phyloP scores from a whole-genome alignment of 108 stramenopile genomes.

The Parmales sp. region DNA sequence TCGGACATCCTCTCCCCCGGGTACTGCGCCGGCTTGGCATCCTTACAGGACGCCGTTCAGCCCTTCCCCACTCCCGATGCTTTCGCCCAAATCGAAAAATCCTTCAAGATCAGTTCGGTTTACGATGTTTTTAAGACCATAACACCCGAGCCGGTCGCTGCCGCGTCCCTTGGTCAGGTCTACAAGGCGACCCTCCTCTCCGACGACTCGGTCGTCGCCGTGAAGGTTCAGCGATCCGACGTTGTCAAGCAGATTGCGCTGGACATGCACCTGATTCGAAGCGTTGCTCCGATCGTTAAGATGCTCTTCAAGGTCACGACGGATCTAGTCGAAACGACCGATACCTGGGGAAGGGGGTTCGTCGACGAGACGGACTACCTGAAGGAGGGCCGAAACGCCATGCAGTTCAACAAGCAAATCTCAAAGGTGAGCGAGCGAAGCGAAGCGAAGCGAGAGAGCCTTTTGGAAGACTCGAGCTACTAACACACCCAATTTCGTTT shows the following conservation, averaged over 20 bases:
- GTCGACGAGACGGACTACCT: conserved; percentile 90
- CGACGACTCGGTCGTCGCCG: conserved; percentile 59
- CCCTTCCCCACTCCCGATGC: conserved; percentile 66
- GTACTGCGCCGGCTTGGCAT: conserved; percentile 62
- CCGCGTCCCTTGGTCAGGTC: conserved; percentile 87
- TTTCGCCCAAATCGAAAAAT: no score
- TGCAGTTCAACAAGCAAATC: conserved; percentile 54
- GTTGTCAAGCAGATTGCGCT: conserved; percentile 82
- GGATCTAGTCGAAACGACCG: conserved; percentile 69
- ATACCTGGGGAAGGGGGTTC: conserved; percentile 86
- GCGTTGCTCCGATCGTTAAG: conserved; percentile 54
- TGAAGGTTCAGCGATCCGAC: conserved; percentile 90
- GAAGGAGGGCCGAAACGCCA: conserved; percentile 73
- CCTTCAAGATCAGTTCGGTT: conserved; percentile 42
- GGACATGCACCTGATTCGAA: conserved; percentile 87
- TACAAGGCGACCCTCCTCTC: conserved; percentile 51
- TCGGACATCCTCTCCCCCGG: conserved; percentile 77
- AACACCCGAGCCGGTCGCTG: conserved; percentile 66
- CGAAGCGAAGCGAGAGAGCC: no score
- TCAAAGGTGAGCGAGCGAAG: no score
- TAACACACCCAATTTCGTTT: no score
- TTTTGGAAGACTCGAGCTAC: no score
- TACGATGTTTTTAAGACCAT: conserved; percentile 53
- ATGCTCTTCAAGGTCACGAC: conserved; percentile 58
- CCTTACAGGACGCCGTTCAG: conserved; percentile 81